Evolutionary conservation across 2,329 filamentous ascomycete species (phyloP).

Genomic region (Pseudogymnoascus sp.): DNA sequence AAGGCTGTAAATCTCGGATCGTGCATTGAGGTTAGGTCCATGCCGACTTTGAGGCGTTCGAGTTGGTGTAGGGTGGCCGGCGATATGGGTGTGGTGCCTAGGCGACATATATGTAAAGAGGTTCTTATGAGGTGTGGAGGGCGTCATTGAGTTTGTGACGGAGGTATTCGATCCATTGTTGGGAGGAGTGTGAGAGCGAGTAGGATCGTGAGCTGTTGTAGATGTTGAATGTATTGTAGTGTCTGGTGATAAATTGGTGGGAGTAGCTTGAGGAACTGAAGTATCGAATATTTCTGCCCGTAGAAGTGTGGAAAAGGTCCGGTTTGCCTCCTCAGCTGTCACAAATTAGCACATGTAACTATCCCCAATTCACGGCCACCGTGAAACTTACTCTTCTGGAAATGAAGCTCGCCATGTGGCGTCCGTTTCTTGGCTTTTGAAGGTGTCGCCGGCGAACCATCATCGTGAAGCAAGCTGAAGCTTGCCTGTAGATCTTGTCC

Average conservation of each 20-base stretch:
- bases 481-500: conserved; percentile 90
- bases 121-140: conserved; percentile 95
- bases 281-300: conserved; percentile 88
- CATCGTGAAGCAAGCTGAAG: conserved; percentile 85
- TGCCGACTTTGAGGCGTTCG: conserved; percentile 83
- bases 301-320: conserved; percentile 80
- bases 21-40: conserved; percentile 79
- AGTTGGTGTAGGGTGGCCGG: conserved; percentile 79
- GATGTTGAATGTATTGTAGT: conserved; percentile 41
- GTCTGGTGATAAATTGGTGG: conserved; percentile 55
- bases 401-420: conserved; percentile 84
- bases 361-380: conserved; percentile 20
- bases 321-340: conserved; percentile 83
- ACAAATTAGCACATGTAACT: conserved; percentile 24
- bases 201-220: conserved; percentile 54
- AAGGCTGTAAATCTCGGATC: conserved; percentile 89
- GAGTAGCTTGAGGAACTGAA: conserved; percentile 73
- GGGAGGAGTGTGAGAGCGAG: conserved; percentile 74
- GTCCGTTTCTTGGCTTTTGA: conserved; percentile 77
- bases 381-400: conserved; percentile 70
- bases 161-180: conserved; percentile 51
- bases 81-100: conserved; percentile 55
- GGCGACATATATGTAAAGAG: conserved; percentile 87
- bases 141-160: conserved; percentile 70
- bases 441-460: conserved; percentile 85